Conservation (phyloP, 306 rosid genomes). For the Delonix regia region DNA sequence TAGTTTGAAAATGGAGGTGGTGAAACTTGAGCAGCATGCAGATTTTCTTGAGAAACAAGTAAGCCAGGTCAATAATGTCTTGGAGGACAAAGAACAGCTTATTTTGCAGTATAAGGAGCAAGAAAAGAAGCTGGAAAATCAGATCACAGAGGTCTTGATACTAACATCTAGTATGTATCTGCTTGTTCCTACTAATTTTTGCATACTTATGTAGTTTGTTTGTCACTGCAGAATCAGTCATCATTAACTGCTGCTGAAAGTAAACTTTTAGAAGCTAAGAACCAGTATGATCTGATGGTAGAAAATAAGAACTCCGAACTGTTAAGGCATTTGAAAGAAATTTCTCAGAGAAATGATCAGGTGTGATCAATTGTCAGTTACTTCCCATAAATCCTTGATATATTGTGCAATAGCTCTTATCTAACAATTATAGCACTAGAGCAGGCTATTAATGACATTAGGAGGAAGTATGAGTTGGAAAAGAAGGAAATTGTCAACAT, state of each 20-base stretch:
- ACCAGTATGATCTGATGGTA: constrained; percentile 78
- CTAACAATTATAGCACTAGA: constrained; percentile 41
- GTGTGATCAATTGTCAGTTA: constrained; percentile 48
- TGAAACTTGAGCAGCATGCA: constrained; percentile 58
- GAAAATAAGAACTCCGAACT: constrained; percentile 78
- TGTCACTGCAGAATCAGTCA: constrained; percentile 62
- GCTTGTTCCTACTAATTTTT: constrained; percentile 27
- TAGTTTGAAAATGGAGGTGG: constrained; percentile 54
- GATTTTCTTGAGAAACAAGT: constrained; percentile 64
- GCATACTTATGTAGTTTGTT: constrained; percentile 19
- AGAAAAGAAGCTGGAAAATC: constrained; percentile 77
- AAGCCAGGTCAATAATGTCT: constrained; percentile 44
- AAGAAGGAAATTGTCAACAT: constrained; percentile 68
- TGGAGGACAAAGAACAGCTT: constrained; percentile 72
- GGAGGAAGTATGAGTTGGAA: constrained; percentile 85
- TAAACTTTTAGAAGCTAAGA: constrained; percentile 72
- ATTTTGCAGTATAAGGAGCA: constrained; percentile 59
- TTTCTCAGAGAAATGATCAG: constrained; percentile 95
- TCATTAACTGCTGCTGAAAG: constrained; percentile 65
- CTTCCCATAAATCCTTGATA: constrained; percentile 21
- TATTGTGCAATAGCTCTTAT: constrained; percentile 30
- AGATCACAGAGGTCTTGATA: constrained; percentile 67
- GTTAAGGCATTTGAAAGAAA: constrained; percentile 89
- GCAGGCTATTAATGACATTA: constrained; percentile 92
- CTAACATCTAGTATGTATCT: constrained; percentile 26